Percentiles rank a stretch among this genome's conserved stretches.
Evolutionary conservation across 1,284 basidiomycete genomes (phyloP).

Genomic region (Agaricales sp.): DNA sequence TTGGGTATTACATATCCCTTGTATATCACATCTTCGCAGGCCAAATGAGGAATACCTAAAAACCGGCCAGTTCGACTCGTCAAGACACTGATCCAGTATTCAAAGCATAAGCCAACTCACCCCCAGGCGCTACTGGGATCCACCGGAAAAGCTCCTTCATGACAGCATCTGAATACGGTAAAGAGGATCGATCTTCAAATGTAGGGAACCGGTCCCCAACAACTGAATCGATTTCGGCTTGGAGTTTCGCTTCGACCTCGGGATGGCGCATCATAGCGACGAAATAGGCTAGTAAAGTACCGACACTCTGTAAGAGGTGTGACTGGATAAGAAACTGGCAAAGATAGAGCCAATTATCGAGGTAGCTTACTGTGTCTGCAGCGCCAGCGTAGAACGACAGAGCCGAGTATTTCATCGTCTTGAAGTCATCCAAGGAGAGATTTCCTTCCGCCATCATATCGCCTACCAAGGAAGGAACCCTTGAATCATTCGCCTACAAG

Average conservation of each 20-base stretch:
- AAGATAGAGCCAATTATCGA: neutral
- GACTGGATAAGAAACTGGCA: neutral
- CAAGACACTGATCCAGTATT: neutral
- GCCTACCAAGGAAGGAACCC: neutral
- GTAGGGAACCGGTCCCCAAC: slow-evolving; percentile 34
- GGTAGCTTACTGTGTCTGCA: neutral
- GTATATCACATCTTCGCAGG: slow-evolving; percentile 17
- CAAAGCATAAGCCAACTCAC: slow-evolving; percentile 15
- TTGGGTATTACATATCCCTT: slow-evolving; percentile 18
- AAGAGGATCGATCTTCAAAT: slow-evolving; percentile 28
- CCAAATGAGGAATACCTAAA: slow-evolving; percentile 16
- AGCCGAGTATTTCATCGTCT: slow-evolving; percentile 9
- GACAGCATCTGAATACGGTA: slow-evolving; percentile 28
- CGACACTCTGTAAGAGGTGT: slow-evolving; percentile 24
- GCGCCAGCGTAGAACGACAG: no score
- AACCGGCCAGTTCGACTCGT: neutral
- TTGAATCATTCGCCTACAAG: neutral
- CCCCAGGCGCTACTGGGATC: slow-evolving; percentile 39
- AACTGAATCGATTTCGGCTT: slow-evolving; percentile 32
- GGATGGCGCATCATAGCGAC: slow-evolving; percentile 38
- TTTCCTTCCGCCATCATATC: slow-evolving; percentile 3
- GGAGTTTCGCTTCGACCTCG: slow-evolving; percentile 33
- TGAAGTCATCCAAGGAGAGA: no score
- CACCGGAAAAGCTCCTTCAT: slow-evolving; percentile 21
- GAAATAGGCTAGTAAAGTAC: slow-evolving; percentile 33